Conservation (phyloP, 495 filamentous ascomycete genomes). For the Hyaloscypha hepaticicola region DNA sequence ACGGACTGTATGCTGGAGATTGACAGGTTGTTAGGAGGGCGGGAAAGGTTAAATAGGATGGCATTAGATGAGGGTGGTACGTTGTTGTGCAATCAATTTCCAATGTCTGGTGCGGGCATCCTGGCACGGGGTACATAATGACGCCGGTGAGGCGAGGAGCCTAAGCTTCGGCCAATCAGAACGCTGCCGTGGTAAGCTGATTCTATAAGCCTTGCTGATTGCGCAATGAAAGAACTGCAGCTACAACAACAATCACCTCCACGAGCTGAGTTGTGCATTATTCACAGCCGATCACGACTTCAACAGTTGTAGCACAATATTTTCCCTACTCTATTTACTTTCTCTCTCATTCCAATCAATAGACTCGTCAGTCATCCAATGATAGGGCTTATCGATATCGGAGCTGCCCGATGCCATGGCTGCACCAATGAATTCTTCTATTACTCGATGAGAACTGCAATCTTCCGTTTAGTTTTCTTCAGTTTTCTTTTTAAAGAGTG, state of each 20-base stretch:
- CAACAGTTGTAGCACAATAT: not conserved
- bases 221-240: not conserved
- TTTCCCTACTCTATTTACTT: not conserved
- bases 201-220: not conserved
- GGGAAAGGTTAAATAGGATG: not conserved
- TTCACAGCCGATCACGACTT: not conserved
- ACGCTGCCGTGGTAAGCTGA: not conserved
- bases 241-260: not conserved
- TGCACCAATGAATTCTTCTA: slow-evolving; percentile 6
- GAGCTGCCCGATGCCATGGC: slow-evolving; percentile 18
- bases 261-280: not conserved
- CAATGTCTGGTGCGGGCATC: not conserved
- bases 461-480: too few species aligned
- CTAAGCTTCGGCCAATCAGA: slow-evolving; percentile 19
- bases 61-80: not conserved
- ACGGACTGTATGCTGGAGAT: slow-evolving; percentile 15
- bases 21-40: not conserved
- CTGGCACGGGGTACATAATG: not conserved
- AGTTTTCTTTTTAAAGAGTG: not conserved
- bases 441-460: slow-evolving; percentile 30
- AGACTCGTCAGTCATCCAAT: not conserved
- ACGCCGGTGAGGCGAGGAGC: not conserved
- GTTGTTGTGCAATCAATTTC: not conserved
- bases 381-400: slow-evolving; percentile 14
- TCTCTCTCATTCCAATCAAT: not conserved